Evolutionary conservation across 108 stramenopile species (phyloP).

Genomic region (Skeletonema menzelii): DNA sequence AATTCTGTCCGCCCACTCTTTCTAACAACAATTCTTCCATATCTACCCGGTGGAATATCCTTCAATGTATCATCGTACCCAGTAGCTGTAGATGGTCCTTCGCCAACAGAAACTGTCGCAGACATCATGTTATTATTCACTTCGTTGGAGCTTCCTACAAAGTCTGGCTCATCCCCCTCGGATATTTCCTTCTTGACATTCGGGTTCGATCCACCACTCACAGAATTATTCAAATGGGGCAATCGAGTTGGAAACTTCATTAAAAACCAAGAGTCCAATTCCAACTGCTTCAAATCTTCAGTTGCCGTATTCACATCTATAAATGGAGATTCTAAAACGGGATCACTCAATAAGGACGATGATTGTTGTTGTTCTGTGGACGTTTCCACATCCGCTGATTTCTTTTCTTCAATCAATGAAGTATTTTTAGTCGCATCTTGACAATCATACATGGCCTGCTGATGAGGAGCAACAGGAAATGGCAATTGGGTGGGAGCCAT

Average conservation of each 20-base stretch:
- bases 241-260: slow-evolving; percentile 53
- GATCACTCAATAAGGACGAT: slow-evolving; percentile 31
- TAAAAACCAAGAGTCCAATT: slow-evolving; percentile 43
- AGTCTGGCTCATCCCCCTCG: slow-evolving; percentile 24
- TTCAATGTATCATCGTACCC: slow-evolving; percentile 73
- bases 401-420: slow-evolving; percentile 22
- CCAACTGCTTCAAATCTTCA: slow-evolving; percentile 13
- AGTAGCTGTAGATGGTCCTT: background rate
- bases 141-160: slow-evolving; percentile 18
- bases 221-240: slow-evolving; percentile 39
- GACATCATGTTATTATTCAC: background rate
- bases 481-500: slow-evolving; percentile 48
- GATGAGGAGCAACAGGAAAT: slow-evolving; percentile 45
- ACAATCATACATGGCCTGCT: slow-evolving; percentile 37
- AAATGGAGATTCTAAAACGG: slow-evolving; percentile 45
- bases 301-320: slow-evolving; percentile 20
- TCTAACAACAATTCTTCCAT: slow-evolving; percentile 77
- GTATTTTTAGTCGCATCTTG: slow-evolving; percentile 12
- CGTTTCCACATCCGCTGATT: slow-evolving; percentile 15
- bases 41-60: slow-evolving; percentile 56
- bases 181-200: slow-evolving; percentile 31
- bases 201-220: background rate
- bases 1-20: slow-evolving; percentile 85
- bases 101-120: background rate
- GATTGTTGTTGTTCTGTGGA: background rate